Evolutionary conservation across 768 basidiomycete genomes (phyloP), one percentile per base, ranked within the genome.

Genomic region (Mycena indigotica): DNA sequence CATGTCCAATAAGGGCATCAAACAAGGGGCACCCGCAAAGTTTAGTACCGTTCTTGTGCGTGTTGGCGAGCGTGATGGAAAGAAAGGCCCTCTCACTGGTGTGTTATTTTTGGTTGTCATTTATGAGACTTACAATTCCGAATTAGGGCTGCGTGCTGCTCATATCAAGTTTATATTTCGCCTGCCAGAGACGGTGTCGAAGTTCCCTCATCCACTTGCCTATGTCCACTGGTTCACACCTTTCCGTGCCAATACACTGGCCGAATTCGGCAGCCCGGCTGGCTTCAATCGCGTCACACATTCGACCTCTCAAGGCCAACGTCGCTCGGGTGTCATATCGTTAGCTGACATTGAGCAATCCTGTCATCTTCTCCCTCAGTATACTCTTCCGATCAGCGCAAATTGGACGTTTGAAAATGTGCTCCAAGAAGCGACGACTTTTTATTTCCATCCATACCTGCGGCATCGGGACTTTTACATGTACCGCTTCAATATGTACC

Each of bases 371-470:
- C 8, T 45, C 12, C 41, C 41, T 10, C 41, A 45, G 21, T 45
- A n/a, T 23, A 10, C 41, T 21, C 21, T 21, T 21, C 41, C 41
- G 8, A 23, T 21, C 16, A 21, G 24, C 24, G 16, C 41, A 21
- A 21, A 45, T 21, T 45, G 41, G 41, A 12, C 21, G 19, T 21
- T 23, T 8, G 41, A 45, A 23, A 45, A 15, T 10, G 41, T 45
- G 12, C 21, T 45, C 12, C 16, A 45, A 10, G 16, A 45, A 23
- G 41, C 41, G 41, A 8, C 41, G 8, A 23, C 41, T 10, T 45
- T 45, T 45, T 45, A 45, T 21, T 45, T 45, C 41, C 41, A 45
- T 21, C 41, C 41, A 23, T 45, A 45, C 41, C 41, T 45, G 16
- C 41, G 41, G 12, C 41, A 45, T 23, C 41, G 41, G 8, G 41